A percentile compares a stretch with the other conserved stretches of the same genome.
These are phyloP conservation scores for Metschnikowia lachancei DNA, from an alignment of 805 yeast species.

Conservation along the genomic window DNA sequence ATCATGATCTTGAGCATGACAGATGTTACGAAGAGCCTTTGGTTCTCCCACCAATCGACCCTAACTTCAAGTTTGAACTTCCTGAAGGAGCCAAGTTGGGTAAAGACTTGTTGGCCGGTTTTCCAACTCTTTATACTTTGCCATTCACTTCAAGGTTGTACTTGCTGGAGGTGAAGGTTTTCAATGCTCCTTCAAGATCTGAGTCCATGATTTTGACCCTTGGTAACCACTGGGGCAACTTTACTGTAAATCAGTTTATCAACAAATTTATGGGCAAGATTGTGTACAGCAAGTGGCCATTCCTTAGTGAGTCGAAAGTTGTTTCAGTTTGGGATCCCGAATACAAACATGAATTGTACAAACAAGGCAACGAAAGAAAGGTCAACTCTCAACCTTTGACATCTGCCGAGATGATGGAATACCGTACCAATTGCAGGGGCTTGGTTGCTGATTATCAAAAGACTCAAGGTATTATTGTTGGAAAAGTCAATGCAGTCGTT, in stretches of 20 bases:
- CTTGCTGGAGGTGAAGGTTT: slow-evolving; percentile 66
- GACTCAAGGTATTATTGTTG: slow-evolving; percentile 61
- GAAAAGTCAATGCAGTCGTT: slow-evolving; percentile 54
- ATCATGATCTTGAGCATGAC: slow-evolving; percentile 74
- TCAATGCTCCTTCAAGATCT: slow-evolving; percentile 80
- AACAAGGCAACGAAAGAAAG: slow-evolving; percentile 25
- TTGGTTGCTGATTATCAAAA: slow-evolving; percentile 45
- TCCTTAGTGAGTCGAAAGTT: slow-evolving; percentile 74
- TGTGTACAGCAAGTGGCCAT: slow-evolving; percentile 89
- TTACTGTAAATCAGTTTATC: slow-evolving; percentile 62
- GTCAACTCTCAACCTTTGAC: slow-evolving; percentile 35
- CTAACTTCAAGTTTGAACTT: slow-evolving; percentile 52
- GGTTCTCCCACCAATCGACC: slow-evolving; percentile 48
- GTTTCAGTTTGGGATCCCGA: slow-evolving; percentile 57
- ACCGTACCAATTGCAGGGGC: slow-evolving; percentile 38
- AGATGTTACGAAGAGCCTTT: slow-evolving; percentile 68
- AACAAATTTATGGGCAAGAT: slow-evolving; percentile 57
- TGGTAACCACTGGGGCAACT: slow-evolving; percentile 51
- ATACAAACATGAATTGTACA: slow-evolving; percentile 44
- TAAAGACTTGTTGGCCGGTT: slow-evolving; percentile 74
- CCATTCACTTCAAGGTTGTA: slow-evolving; percentile 56
- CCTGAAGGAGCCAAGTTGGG: slow-evolving; percentile 68
- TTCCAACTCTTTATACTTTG: slow-evolving; percentile 77
- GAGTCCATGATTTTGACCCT: slow-evolving; percentile 74
- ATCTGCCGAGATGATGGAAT: slow-evolving; percentile 45